A percentile compares a stretch with the other conserved stretches of the same genome.
Evolutionary conservation across 345 rosid species (phyloP).

Genomic region (Syzygium aromaticum): DNA sequence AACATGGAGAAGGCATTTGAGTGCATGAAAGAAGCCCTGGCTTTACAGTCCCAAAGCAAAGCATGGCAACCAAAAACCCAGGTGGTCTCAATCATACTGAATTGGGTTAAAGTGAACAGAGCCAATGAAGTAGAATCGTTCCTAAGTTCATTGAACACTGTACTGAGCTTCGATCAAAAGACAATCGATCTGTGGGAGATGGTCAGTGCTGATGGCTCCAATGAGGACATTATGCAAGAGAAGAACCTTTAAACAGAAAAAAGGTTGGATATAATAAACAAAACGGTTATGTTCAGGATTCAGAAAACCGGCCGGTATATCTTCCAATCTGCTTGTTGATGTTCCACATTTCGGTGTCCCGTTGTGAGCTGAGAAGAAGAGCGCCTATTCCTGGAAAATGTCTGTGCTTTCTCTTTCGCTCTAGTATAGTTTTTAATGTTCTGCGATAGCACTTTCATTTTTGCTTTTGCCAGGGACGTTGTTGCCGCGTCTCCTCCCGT

Average conservation of each 20-base stretch:
- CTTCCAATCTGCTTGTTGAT: not conserved
- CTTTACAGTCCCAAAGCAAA: conserved; percentile 15
- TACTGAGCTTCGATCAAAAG: not conserved
- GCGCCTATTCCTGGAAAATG: not conserved
- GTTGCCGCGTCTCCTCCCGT: not conserved
- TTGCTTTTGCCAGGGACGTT: not conserved
- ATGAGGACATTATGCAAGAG: not conserved
- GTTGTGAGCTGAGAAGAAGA: not conserved
- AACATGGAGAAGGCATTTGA: conserved; percentile 31
- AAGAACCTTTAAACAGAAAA: not conserved
- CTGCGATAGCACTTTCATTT: not conserved
- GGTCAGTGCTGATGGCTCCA: not conserved
- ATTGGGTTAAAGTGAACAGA: not conserved
- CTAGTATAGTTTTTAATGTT: not conserved
- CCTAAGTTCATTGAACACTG: not conserved
- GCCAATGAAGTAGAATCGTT: not conserved
- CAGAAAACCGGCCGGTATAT: not conserved
- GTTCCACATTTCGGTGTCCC: not conserved
- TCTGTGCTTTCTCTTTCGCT: not conserved
- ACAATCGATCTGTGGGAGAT: not conserved
- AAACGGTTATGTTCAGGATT: not conserved
- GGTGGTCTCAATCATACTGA: not conserved
- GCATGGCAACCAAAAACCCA: conserved; percentile 43
- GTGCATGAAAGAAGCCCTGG: conserved; percentile 48
- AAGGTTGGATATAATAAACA: not conserved